These are phyloP conservation scores for Dictyostelium purpureum DNA, from an alignment of 78 protist genomes.

Conservation along the genomic window DNA sequence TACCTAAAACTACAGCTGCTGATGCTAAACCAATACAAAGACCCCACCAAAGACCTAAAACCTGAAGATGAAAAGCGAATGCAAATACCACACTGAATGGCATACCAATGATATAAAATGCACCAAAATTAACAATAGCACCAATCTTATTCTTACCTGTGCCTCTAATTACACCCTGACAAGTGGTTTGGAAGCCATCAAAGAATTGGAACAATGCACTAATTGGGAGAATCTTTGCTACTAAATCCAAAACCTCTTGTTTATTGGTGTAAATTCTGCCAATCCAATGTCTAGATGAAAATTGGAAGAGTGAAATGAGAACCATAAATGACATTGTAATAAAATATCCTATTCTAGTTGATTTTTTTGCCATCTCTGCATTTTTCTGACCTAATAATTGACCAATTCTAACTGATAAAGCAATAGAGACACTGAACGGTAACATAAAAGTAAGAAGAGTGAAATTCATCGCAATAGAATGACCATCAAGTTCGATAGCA, in stretches of 20 bases:
- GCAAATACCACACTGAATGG: slow-evolving; percentile 48
- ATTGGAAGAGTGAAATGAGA: slow-evolving; percentile 6
- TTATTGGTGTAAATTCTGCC: slow-evolving; percentile 30
- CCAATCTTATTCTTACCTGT: slow-evolving; percentile 70
- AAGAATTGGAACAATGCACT: slow-evolving; percentile 51
- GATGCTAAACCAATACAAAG: slow-evolving; percentile 31
- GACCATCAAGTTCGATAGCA: slow-evolving; percentile 27
- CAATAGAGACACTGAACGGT: slow-evolving; percentile 53
- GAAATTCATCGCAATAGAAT: slow-evolving; percentile 61
- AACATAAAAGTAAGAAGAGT: slow-evolving; percentile 73
- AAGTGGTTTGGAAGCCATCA: slow-evolving; percentile 61
- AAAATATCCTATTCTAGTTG: slow-evolving; percentile 23
- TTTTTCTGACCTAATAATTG: slow-evolving; percentile 43
- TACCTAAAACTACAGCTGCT: slow-evolving; percentile 19
- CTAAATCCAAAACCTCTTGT: slow-evolving; percentile 7
- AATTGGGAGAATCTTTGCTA: slow-evolving; percentile 32
- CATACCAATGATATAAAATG: slow-evolving; percentile 52
- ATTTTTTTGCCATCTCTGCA: slow-evolving; percentile 6
- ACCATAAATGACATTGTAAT: slow-evolving; percentile 12
- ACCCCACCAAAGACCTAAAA: slow-evolving; percentile 60
- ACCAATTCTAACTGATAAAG: slow-evolving; percentile 64
- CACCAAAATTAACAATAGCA: slow-evolving; percentile 45
- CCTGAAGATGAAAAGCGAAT: slow-evolving; percentile 29
- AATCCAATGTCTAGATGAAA: neutral
- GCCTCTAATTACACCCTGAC: slow-evolving; percentile 76